Percentiles rank a stretch among this genome's conserved stretches.
These are phyloP conservation scores for Chytridium lagenaria DNA, from an alignment of 371 early-diverging fungal species.

Conservation along the genomic window DNA sequence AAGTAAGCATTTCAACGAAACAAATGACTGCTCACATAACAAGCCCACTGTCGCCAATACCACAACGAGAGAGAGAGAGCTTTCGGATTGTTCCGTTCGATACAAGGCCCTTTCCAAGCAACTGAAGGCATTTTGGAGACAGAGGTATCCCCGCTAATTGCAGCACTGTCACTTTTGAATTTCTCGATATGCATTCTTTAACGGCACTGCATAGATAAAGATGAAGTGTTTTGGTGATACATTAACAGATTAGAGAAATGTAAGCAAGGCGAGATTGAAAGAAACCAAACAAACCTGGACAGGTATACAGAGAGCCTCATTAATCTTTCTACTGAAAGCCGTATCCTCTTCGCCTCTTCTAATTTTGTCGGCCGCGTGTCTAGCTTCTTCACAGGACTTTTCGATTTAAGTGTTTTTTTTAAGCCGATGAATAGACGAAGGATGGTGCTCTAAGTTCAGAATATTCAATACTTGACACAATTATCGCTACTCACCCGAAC, in stretches of 20 bases:
- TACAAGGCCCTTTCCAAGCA: conserved; percentile 27
- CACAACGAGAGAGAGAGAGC: conserved; percentile 40
- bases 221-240: not conserved
- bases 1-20: too few species aligned
- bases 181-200: conserved; percentile 31
- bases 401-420: too few species aligned
- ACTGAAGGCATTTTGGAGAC: conserved; percentile 15
- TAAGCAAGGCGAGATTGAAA: not conserved
- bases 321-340: conserved; percentile 5
- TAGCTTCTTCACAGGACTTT: too few species aligned
- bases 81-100: conserved; percentile 26
- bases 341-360: not conserved
- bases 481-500: too few species aligned
- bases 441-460: too few species aligned
- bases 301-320: conserved; percentile 9
- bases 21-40: conserved; percentile 28
- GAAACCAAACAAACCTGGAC: conserved; percentile 11
- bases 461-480: too few species aligned
- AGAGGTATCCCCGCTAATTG: conserved; percentile 44
- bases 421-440: too few species aligned
- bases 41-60: conserved; percentile 44
- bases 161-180: conserved; percentile 26
- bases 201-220: conserved; percentile 28
- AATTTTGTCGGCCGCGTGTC: not conserved
- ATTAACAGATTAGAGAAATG: not conserved